Base-by-base conservation (phyloP, 1,284 basidiomycete genomes). In the Apiotrichum gracile region DNA sequence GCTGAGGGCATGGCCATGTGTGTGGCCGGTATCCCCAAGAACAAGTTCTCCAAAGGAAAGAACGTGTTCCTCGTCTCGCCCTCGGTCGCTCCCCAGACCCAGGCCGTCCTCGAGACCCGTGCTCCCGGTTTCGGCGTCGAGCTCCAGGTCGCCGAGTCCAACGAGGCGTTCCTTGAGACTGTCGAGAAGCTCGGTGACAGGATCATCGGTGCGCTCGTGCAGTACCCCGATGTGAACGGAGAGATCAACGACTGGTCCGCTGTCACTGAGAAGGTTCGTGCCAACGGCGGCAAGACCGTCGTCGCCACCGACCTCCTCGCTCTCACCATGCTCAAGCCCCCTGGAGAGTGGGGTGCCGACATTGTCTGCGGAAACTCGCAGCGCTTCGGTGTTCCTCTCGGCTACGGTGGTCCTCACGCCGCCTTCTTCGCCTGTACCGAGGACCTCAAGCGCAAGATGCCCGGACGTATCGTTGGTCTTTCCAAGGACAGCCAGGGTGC, bases 261-360 rank as follows among this genome's bases (percentile, higher is more conserved):
- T 5, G 78, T 96, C 17, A 81, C 89, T 3, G 74, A 83, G 22
- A 79, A 82, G 25, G 82, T 87, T 33, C 93, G 97, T 72, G 77
- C 79, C n/a, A 68, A 79, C 19, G 87, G 87, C 35, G 91, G 82
- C 40, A 81, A 97, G 58, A 82, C 94, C 48, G 82, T 88, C 22
- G 89, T 86, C 61, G 91, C 91, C 13, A 91, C 91, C 14, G 94
- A 98, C 75, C 82, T 98, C 47, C 80, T 98, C 27, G 91, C 94
- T 2, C 79, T 97, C 67, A 92, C 93, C 9, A 83, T 92, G 81
- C 81, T 98, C 64, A 91, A 89, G 69, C 91, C 94, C 24, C 94
- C 94, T 13, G 94, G 94, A 54, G 94, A 97, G 79, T 97, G 94
- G 91, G 94, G 94, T 46, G 93, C 92, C 33, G 94, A 98, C 74